These are phyloP conservation scores for Plasmodium yoelii DNA, from an alignment of 169 alveolate species.

Conservation along the genomic window DNA sequence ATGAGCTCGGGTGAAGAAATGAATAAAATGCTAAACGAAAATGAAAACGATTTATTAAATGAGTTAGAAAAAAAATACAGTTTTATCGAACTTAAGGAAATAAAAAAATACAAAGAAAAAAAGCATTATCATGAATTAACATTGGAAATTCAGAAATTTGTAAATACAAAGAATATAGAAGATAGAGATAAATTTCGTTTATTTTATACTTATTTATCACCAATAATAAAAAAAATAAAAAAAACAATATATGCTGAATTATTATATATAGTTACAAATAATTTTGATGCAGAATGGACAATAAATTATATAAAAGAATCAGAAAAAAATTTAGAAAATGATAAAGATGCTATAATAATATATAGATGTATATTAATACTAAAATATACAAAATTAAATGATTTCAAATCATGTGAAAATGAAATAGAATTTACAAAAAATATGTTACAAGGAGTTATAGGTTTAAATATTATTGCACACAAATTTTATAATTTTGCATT, in stretches of 20 bases:
- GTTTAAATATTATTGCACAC: slow-evolving; percentile 52
- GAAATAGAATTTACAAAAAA: slow-evolving; percentile 60
- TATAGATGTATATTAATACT: slow-evolving; percentile 65
- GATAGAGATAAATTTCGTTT: slow-evolving; percentile 47
- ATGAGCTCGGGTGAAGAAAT: slow-evolving; percentile 5
- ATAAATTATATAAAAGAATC: slow-evolving; percentile 54
- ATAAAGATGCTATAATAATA: slow-evolving; percentile 67
- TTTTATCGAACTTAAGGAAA: slow-evolving; percentile 22
- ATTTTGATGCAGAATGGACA: slow-evolving; percentile 52
- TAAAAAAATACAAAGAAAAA: slow-evolving; percentile 44
- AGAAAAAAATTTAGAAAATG: slow-evolving; percentile 55
- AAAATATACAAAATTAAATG: slow-evolving; percentile 42
- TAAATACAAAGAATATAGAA: slow-evolving; percentile 39
- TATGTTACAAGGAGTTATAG: slow-evolving; percentile 72
- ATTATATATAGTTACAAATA: slow-evolving; percentile 36
- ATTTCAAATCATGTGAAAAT: slow-evolving; percentile 60
- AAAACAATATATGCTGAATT: slow-evolving; percentile 67
- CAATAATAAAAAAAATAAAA: slow-evolving; percentile 43
- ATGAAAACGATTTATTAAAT: slow-evolving; percentile 8
- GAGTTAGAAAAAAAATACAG: slow-evolving; percentile 42
- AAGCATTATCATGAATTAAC: slow-evolving; percentile 63
- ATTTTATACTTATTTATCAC: slow-evolving; percentile 42
- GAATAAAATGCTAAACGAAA: slow-evolving; percentile 19
- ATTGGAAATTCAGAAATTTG: slow-evolving; percentile 48
- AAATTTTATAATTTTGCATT: slow-evolving; percentile 68